Base-by-base conservation (phyloP, 805 yeast genomes). In the Myxozyma kluyveri region DNA sequence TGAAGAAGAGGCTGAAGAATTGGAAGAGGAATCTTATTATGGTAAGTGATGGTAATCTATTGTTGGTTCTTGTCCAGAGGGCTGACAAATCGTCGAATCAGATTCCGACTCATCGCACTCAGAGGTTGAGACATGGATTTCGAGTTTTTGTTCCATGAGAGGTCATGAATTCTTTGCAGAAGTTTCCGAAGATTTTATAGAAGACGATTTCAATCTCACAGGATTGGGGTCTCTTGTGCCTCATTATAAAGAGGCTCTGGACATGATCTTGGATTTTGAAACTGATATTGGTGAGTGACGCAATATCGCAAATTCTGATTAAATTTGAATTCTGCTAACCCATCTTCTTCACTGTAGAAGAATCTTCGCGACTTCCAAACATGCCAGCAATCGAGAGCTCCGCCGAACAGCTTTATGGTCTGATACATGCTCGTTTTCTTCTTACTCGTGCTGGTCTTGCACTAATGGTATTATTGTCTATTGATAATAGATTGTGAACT, bases 141-240 rank as follows among this genome's bases (percentile, higher is more conserved):
- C 84, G 54, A 83, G 83, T 60, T 88, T 83, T 68, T 86, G 95
- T 65, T 78, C 84, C 42, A 73, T 81, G 61, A 84, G 83, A 63
- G 91, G 91, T 22, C 91, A 87, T 67, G 95, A 93, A 65, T 91
- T 83, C 67, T 89, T 89, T 68, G 95, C 90, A 40, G 95, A 90
- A 61, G 96, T 93, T 4, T 78, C 89, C 0, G 88, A 86, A 43
- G 96, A 88, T 45, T 93, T 89, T 69, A 88, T 93, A 55, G 97
- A 90, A 63, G 99, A 93, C 69, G 98, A 93, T 61, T 93, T 93
- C 76, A 93, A 93, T 67, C 76, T 93, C 63, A 90, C 98, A 0
- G 97, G 98, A 1, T 75, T 93, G 47, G 77, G 85, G 29, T 78
- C 83, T 59, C 81, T 86, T 52, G 96, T 93, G 7, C 96, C 97